These are phyloP conservation scores for Trichomonas tenax DNA, from an alignment of 208 protist species.

Conservation along the genomic window DNA sequence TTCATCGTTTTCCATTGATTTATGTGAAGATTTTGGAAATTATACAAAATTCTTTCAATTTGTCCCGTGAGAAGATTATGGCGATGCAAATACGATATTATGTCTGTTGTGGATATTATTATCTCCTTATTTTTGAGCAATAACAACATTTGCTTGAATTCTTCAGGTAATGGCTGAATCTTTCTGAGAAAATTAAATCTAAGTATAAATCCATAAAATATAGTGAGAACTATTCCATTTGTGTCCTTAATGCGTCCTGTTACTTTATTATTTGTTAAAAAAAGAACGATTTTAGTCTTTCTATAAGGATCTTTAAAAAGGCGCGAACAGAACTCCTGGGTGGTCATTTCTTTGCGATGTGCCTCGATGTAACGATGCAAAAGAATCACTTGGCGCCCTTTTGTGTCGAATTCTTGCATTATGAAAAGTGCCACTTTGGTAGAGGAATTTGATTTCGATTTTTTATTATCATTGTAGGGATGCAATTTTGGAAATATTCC, in stretches of 20 bases:
- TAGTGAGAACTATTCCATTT: neutral
- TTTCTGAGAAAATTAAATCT: neutral
- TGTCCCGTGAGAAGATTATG: neutral
- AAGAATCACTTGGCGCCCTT: neutral
- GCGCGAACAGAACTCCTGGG: neutral
- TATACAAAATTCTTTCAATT: neutral
- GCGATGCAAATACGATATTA: neutral
- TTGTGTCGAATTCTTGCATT: neutral
- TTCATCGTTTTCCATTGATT: neutral
- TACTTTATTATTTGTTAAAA: neutral
- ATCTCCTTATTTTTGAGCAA: neutral
- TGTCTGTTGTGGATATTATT: neutral
- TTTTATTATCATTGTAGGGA: too few relatives aligned
- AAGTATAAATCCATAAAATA: neutral
- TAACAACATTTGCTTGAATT: neutral
- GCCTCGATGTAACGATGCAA: neutral
- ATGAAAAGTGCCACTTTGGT: neutral
- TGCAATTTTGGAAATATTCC: too few relatives aligned
- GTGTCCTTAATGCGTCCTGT: neutral
- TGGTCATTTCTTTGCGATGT: neutral
- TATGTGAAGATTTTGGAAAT: neutral
- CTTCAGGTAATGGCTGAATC: neutral
- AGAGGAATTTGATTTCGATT: too few relatives aligned
- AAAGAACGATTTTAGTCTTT: neutral
- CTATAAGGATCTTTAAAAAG: neutral